Conservation (phyloP, 805 yeast genomes). For the Monosporozyma yasuniensis region DNA sequence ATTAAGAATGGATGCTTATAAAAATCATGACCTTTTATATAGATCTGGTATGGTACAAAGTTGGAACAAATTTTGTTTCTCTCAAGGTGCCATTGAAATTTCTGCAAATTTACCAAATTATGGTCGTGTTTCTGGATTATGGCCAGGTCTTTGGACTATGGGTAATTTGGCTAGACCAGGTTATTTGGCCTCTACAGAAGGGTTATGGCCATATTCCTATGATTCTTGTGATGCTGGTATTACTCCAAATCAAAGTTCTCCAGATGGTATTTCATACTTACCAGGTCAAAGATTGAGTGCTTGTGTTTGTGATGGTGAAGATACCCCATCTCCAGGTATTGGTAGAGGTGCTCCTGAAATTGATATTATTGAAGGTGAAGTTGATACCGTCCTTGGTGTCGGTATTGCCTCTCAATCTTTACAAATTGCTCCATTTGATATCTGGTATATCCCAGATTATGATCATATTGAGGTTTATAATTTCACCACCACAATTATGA, state of each 20-base stretch:
- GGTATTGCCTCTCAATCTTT: constrained; percentile 87
- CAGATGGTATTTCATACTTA: constrained; percentile 79
- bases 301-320: constrained; percentile 76
- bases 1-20: constrained; percentile 70
- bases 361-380: constrained; percentile 82
- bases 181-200: constrained; percentile 75
- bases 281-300: constrained; percentile 73
- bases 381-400: constrained; percentile 41
- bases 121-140: constrained; percentile 71
- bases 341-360: constrained; percentile 97
- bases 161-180: constrained; percentile 94
- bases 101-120: constrained; percentile 72
- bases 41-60: constrained; percentile 87
- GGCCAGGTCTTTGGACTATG: constrained; percentile 97
- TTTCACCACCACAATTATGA: constrained; percentile 63
- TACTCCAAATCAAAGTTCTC: constrained; percentile 84
- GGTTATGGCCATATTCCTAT: constrained; percentile 92
- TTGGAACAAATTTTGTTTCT: constrained; percentile 87
- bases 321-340: constrained; percentile 77
- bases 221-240: constrained; percentile 88
- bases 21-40: constrained; percentile 70
- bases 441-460: constrained; percentile 91
- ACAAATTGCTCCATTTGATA: constrained; percentile 89
- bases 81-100: constrained; percentile 72
- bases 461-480: constrained; percentile 68